Percentiles rank a stretch among this genome's conserved stretches.
These are phyloP conservation scores for Tuber brumale DNA, from an alignment of 495 filamentous ascomycete species.

Conservation along the genomic window DNA sequence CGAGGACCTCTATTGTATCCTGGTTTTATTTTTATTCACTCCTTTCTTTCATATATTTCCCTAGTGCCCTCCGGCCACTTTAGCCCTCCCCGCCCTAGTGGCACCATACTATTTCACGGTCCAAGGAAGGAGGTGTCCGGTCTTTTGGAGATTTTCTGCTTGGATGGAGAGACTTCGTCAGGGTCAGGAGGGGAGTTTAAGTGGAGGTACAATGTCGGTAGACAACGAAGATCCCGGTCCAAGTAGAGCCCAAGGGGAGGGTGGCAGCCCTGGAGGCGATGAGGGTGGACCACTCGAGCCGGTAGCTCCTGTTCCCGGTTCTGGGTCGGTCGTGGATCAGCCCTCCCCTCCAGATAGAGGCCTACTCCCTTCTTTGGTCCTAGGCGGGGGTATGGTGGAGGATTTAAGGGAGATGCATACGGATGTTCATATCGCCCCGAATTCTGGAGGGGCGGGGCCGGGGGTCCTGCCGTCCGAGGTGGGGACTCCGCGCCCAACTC, in stretches of 20 bases:
- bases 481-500: background rate
- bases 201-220: background rate
- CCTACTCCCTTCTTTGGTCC: background rate
- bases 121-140: background rate
- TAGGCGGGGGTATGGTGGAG: background rate
- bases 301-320: background rate
- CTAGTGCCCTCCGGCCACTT: background rate
- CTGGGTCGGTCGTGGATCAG: background rate
- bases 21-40: background rate
- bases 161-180: background rate
- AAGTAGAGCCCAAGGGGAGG: background rate
- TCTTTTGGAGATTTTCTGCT: background rate
- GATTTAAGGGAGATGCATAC: background rate
- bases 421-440: background rate
- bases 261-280: background rate
- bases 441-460: background rate
- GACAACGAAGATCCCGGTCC: background rate
- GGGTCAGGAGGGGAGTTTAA: background rate
- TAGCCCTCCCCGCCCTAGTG: background rate
- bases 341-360: background rate
- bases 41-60: background rate
- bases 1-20: background rate
- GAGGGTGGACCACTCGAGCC: background rate
- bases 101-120: background rate
- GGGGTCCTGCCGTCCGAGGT: background rate